Base-by-base conservation (phyloP, 345 rosid genomes). In the Theobroma cacao region DNA sequence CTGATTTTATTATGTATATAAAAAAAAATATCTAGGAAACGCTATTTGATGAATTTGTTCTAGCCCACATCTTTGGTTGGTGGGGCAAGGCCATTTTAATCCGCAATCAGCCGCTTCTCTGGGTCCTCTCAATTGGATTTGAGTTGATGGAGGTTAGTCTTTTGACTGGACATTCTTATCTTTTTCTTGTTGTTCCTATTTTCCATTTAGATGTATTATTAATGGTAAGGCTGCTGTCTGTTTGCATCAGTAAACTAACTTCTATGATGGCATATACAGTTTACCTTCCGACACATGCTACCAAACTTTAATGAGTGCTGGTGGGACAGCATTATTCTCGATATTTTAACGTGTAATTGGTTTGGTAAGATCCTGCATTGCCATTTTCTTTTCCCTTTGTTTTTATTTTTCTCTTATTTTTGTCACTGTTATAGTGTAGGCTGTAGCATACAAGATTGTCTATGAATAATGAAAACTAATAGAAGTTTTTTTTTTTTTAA, bases 241-340 rank as follows among this genome's bases (percentile, higher is more conserved):
- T 41, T 76, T 76, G 31, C 31, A 36, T 40, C n/a, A 22, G 9
- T 63, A 55, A 11, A 34, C 77, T 80, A 79, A 74, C 69, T 63
- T 62, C 41, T 12, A 5, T 59, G 10, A 67, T 80, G 72, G 45
- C 40, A 52, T 80, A 78, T 84, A 82, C 94, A 97, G 99, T 86
- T 92, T 72, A 97, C 98, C 53, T 97, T 94, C 82, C 92, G 94
- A 68, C 99, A 97, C 88, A 96, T 96, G 98, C 83, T 97, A 78
- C 98, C 99, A 20, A 97, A 97, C 89, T 97, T 97, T 91, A 97
- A 91, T 62, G 99, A 97, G 83, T 97, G 99, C 92, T 97, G 99
- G 99, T 97, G 99, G 98, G 99, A 97, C 85, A 93, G 99, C 87
- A 91, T 97, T 82, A 77, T 97, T 88, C 97, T 97, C 72, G 98